phyloP scores from a whole-genome alignment of 1,284 basidiomycete genomes.

The Tylopilus orsonianus region DNA sequence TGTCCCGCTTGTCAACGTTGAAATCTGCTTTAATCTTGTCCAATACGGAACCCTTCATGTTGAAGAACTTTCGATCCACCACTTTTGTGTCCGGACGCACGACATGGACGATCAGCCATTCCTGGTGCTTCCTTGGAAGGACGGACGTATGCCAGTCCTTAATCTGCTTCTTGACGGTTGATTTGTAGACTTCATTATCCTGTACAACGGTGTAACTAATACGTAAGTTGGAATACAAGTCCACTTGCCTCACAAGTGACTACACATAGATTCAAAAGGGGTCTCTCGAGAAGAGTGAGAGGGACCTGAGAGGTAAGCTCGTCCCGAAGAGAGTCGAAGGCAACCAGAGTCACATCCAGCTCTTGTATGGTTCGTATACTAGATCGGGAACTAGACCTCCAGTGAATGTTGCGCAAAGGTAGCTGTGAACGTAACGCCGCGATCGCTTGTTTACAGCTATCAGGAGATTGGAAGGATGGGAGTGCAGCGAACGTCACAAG shows the following conservation, averaged over 20 bases:
- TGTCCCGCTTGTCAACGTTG: slow-evolving; percentile 84
- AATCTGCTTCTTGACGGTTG: slow-evolving; percentile 77
- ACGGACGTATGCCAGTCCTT: slow-evolving; percentile 85
- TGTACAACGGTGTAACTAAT: slow-evolving; percentile 33
- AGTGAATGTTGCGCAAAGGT: slow-evolving; percentile 86
- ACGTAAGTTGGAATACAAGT: slow-evolving; percentile 1
- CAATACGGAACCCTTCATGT: slow-evolving; percentile 79
- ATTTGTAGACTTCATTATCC: slow-evolving; percentile 86
- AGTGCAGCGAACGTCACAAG: slow-evolving; percentile 68
- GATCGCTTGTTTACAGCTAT: slow-evolving; percentile 70
- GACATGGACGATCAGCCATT: slow-evolving; percentile 88
- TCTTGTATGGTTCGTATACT: slow-evolving; percentile 85
- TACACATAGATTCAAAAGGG: slow-evolving; percentile 83
- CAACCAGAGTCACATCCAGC: slow-evolving; percentile 72
- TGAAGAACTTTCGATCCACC: slow-evolving; percentile 69
- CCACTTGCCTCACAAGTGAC: slow-evolving; percentile 79
- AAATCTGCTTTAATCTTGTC: slow-evolving; percentile 95
- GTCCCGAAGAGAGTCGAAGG: slow-evolving; percentile 69
- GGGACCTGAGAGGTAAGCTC: slow-evolving; percentile 78
- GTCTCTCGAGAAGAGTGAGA: slow-evolving; percentile 78
- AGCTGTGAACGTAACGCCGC: slow-evolving; percentile 69
- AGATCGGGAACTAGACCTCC: slow-evolving; percentile 74
- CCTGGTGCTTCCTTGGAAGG: slow-evolving; percentile 73
- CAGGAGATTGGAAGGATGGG: slow-evolving; percentile 61
- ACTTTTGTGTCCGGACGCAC: slow-evolving; percentile 66